Conservation (phyloP, 257 asterid species). For the Galeopsis tetrahit region DNA sequence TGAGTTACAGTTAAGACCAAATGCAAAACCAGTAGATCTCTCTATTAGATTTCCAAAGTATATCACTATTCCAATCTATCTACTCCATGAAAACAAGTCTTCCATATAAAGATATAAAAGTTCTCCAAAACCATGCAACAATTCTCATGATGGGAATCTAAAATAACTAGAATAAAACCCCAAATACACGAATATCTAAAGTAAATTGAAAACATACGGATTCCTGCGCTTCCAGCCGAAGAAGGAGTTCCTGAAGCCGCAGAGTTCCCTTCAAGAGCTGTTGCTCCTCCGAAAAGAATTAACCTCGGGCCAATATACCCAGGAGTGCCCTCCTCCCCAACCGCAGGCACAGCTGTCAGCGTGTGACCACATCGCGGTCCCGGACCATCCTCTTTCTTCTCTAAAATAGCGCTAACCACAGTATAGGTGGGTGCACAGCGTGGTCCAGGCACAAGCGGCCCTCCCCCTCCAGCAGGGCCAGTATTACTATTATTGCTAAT, state of each 20-base stretch:
- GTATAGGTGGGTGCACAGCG: slow-evolving; percentile 88
- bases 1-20: neutral
- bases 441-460: slow-evolving; percentile 66
- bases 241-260: slow-evolving; percentile 89
- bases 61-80: slow-evolving; percentile 6
- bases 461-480: slow-evolving; percentile 37
- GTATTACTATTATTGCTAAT: slow-evolving; percentile 34
- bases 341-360: slow-evolving; percentile 90
- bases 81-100: slow-evolving; percentile 1
- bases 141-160: slow-evolving; percentile 10
- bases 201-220: slow-evolving; percentile 58
- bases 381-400: slow-evolving; percentile 94
- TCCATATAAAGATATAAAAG: neutral
- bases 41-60: slow-evolving; percentile 10
- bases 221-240: slow-evolving; percentile 99
- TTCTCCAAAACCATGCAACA: slow-evolving; percentile 10
- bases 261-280: slow-evolving; percentile 97
- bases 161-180: slow-evolving; percentile 18
- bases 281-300: slow-evolving; percentile 96
- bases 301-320: slow-evolving; percentile 90
- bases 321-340: slow-evolving; percentile 91
- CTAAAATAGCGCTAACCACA: slow-evolving; percentile 74
- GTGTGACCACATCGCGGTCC: slow-evolving; percentile 99
- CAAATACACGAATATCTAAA: slow-evolving; percentile 24
- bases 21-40: slow-evolving; percentile 15